Percentiles rank a stretch among this genome's conserved stretches.
These are phyloP conservation scores for Delphinella strobiligena DNA, from an alignment of 2,329 filamentous ascomycete species.

Conservation along the genomic window DNA sequence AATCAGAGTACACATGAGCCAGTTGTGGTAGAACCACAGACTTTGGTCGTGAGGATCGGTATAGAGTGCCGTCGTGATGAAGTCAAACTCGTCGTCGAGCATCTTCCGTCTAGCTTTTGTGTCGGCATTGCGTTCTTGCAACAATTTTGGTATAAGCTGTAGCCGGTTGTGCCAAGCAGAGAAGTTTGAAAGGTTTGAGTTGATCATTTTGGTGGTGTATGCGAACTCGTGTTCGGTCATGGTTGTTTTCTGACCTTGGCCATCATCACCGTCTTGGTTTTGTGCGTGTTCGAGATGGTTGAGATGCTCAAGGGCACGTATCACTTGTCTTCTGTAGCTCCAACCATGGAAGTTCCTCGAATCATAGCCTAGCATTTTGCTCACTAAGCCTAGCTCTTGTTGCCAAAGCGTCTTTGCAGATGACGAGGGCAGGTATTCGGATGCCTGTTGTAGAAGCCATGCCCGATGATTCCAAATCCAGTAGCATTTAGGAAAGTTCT, in stretches of 20 bases:
- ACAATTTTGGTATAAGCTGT: slow-evolving; percentile 64
- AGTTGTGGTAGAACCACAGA: slow-evolving; percentile 94
- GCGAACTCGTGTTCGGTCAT: slow-evolving; percentile 72
- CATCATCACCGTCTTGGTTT: slow-evolving; percentile 12
- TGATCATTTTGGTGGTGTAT: slow-evolving; percentile 85
- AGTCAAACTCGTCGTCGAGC: slow-evolving; percentile 63
- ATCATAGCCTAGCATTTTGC: slow-evolving; percentile 80
- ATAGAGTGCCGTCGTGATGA: slow-evolving; percentile 68
- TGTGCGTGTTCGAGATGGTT: slow-evolving; percentile 18
- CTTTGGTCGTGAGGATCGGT: slow-evolving; percentile 91
- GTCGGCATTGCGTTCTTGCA: slow-evolving; percentile 58
- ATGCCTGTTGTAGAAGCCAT: slow-evolving; percentile 69
- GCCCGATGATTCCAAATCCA: slow-evolving; percentile 97
- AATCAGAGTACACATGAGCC: slow-evolving; percentile 57
- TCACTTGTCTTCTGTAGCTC: slow-evolving; percentile 74
- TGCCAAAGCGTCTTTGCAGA: slow-evolving; percentile 62
- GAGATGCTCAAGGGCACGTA: slow-evolving; percentile 59
- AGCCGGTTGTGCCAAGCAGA: slow-evolving; percentile 92
- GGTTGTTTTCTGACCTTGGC: slow-evolving; percentile 16
- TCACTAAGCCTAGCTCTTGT: slow-evolving; percentile 67
- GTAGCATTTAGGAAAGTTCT: slow-evolving; percentile 90
- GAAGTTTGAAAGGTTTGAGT: slow-evolving; percentile 80
- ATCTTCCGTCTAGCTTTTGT: slow-evolving; percentile 52
- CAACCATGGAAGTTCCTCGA: slow-evolving; percentile 93
- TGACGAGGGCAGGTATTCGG: slow-evolving; percentile 44